Evolutionary conservation across 2,329 filamentous ascomycete genomes (phyloP).

Genomic region (Juglanconis juglandina): DNA sequence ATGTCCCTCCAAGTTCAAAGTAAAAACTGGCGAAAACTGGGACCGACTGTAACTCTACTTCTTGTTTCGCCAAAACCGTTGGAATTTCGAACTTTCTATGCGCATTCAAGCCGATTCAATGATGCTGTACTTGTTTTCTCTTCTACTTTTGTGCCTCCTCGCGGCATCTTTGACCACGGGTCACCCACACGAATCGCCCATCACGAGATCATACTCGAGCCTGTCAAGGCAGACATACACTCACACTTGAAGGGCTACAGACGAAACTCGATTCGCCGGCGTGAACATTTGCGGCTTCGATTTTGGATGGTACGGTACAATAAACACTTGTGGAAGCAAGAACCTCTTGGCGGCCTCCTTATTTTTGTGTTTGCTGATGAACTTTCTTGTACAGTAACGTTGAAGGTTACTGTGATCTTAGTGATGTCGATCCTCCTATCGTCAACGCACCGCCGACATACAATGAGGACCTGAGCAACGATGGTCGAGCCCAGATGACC

Average conservation of each 20-base stretch:
- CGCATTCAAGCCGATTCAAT: not conserved
- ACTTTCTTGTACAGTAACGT: not conserved
- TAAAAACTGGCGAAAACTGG: too few species aligned
- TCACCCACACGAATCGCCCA: not conserved
- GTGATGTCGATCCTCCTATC: not conserved
- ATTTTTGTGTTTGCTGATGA: too few species aligned
- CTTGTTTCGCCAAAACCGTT: too few species aligned
- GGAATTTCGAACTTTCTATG: too few species aligned
- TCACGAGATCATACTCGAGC: not conserved
- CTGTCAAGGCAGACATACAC: not conserved
- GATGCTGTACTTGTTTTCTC: not conserved
- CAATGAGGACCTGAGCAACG: slow-evolving; percentile 9
- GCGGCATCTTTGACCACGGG: not conserved
- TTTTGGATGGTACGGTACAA: slow-evolving; percentile 34
- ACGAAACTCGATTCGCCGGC: slow-evolving; percentile 22
- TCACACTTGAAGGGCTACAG: not conserved
- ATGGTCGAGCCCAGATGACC: slow-evolving; percentile 45
- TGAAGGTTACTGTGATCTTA: not conserved
- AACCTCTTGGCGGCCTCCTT: not conserved
- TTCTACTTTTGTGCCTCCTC: not conserved
- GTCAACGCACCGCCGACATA: not conserved
- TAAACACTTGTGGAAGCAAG: too few species aligned
- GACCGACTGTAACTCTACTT: too few species aligned
- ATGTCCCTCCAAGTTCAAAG: too few species aligned
- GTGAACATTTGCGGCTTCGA: slow-evolving; percentile 46